Evolutionary conservation across 352 stramenopile genomes (phyloP).

Genomic region (Globisporangium parvum): DNA sequence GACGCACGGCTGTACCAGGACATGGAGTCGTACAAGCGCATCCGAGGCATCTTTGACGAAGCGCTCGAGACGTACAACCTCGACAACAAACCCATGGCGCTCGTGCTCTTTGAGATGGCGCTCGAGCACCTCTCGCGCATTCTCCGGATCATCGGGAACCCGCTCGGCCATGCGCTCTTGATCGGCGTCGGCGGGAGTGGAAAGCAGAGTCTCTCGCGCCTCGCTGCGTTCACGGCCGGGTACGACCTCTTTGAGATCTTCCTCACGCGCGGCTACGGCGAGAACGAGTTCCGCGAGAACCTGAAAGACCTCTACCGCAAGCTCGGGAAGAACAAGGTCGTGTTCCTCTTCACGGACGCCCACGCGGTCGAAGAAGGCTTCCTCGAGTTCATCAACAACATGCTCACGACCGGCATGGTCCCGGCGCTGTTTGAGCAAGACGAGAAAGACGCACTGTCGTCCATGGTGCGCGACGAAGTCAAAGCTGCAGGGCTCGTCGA

Average conservation of each 20-base stretch:
- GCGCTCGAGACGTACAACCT: constrained; percentile 93
- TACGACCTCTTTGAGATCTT: constrained; percentile 95
- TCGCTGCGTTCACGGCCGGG: constrained; percentile 90
- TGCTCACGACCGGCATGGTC: constrained; percentile 94
- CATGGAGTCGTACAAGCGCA: constrained; percentile 88
- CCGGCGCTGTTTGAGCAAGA: constrained; percentile 91
- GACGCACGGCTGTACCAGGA: constrained; percentile 92
- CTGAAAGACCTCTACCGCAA: constrained; percentile 92
- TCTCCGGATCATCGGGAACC: constrained; percentile 90
- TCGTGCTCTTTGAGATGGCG: constrained; percentile 96
- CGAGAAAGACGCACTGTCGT: constrained; percentile 85
- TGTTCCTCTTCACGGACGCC: constrained; percentile 96
- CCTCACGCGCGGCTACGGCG: constrained; percentile 90
- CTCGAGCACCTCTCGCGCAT: constrained; percentile 92
- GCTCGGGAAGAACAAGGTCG: constrained; percentile 80
- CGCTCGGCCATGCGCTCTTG: constrained; percentile 89
- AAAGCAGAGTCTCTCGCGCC: constrained; percentile 91
- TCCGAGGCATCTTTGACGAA: constrained; percentile 90
- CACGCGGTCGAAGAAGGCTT: constrained; percentile 95
- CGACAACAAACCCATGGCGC: constrained; percentile 92
- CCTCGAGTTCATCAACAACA: constrained; percentile 97
- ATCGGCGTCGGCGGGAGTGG: constrained; percentile 93
- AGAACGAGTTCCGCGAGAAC: constrained; percentile 92
- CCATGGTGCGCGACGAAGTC: constrained; percentile 83
- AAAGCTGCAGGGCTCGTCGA: constrained; percentile 86